Evolutionary conservation across 169 alveolate genomes (phyloP), one percentile per base, ranked within the genome.

Genomic region (Cystoisospora suis): DNA sequence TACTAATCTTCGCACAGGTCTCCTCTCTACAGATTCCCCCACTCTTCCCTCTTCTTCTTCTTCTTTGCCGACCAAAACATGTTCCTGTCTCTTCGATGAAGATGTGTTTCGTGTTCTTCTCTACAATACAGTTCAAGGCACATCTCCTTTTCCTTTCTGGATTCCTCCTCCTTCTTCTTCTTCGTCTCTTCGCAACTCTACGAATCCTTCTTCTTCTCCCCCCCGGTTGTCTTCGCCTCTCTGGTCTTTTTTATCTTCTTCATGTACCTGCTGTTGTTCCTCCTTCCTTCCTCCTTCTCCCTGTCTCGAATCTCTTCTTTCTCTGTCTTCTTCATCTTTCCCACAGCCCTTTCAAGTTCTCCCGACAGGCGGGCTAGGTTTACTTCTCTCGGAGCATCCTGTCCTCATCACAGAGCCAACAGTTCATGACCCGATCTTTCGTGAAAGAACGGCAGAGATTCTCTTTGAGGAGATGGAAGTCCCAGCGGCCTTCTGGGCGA

Each of bases 361-460:
- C 42, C 59, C 83, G 42, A 23, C 75, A 2, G 93, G 89, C 32
- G 93, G 90, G n/a, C 75, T 90, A 40, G 90, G 91, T 20, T 90
- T 90, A 29, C 32, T 44, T 40, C 95, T 94, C 95, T 95, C 96
- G 92, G 99, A 99, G 88, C 99, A 97, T 92, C 99, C 99, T 3
- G 98, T 98, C 36, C 94, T 99, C 86, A 92, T 99, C 61, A 97
- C 99, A 56, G 99, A 99, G 94, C 99, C 99, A 59, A 99, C 99
- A 29, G 94, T 96, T 92, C 97, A 98, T 93, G 99, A 99, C 81
- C 97, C 97, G 94, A 96, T 95, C 47, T 97, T 98, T 93, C 97
- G 99, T 86, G 99, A 98, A 94, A 96, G 96, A 92, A 98, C 99
- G 99, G 97, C 99, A 49, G 96, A 98, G 90, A 97, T 98, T 90